phyloP scores from a whole-genome alignment of 192 early-diverging fungal genomes.

The Linnemannia elongata region DNA sequence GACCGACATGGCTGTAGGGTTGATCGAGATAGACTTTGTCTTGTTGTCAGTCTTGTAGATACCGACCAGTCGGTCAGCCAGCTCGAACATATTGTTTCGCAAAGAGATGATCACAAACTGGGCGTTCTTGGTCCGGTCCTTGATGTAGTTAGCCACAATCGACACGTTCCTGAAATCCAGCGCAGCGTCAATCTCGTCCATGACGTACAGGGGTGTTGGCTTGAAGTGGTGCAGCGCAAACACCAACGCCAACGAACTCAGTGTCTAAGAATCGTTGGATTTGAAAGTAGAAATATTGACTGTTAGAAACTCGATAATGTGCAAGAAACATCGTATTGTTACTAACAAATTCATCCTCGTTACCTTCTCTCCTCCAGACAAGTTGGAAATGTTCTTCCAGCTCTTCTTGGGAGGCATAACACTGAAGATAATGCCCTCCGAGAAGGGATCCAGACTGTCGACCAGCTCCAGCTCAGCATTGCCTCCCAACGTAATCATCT shows the following conservation, averaged over 20 bases:
- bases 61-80: constrained; percentile 97
- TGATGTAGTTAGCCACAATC: constrained; percentile 99
- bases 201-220: constrained; percentile 99
- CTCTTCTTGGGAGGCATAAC: constrained; percentile 99
- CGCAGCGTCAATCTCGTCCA: constrained; percentile 99
- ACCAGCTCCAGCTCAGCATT: constrained; percentile 98
- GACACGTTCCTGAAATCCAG: constrained; percentile 99
- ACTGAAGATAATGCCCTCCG: constrained; percentile 97
- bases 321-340: not conserved
- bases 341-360: not conserved
- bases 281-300: not conserved
- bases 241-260: constrained; percentile 98
- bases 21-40: constrained; percentile 49
- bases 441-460: constrained; percentile 97
- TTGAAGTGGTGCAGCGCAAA: constrained; percentile 99
- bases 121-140: constrained; percentile 95
- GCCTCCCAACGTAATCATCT: constrained; percentile 98
- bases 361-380: constrained; percentile 99
- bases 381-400: constrained; percentile 99
- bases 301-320: not conserved
- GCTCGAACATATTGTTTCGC: constrained; percentile 99
- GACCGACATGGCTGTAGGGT: constrained; percentile 42
- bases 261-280: constrained; percentile 71
- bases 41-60: constrained; percentile 97
- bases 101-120: constrained; percentile 99